Conservation (phyloP, 108 stramenopile genomes). For the Nitzschia sp. region DNA sequence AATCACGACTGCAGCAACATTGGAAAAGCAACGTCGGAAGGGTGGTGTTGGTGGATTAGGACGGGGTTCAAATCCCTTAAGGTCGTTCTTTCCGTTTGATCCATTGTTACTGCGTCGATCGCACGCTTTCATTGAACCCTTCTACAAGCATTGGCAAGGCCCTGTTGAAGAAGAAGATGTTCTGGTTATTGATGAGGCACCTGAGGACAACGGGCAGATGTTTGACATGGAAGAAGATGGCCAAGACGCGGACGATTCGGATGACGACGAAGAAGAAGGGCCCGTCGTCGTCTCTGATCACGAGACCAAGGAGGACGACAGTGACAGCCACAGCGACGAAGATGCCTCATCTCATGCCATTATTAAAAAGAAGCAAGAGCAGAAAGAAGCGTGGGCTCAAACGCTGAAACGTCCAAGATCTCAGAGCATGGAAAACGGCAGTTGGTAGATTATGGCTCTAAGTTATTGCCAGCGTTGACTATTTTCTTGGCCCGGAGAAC, state of each 20-base stretch:
- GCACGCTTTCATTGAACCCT: constrained; percentile 75
- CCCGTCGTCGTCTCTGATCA: constrained; percentile 8
- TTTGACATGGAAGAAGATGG: constrained; percentile 33
- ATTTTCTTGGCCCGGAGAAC: not conserved
- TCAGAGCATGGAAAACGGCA: constrained; percentile 56
- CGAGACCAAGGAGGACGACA: constrained; percentile 6
- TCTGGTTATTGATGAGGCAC: constrained; percentile 31
- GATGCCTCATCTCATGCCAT: constrained; percentile 19
- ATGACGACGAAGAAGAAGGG: constrained; percentile 34
- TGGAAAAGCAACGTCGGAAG: constrained; percentile 64
- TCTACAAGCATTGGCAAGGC: constrained; percentile 88
- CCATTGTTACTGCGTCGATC: constrained; percentile 89
- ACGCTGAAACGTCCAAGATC: constrained; percentile 53
- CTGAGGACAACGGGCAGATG: constrained; percentile 3
- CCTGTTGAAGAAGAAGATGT: constrained; percentile 48
- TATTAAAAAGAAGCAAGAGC: constrained; percentile 14
- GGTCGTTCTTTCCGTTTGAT: constrained; percentile 98
- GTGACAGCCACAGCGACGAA: constrained; percentile 20
- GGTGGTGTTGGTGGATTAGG: constrained; percentile 91
- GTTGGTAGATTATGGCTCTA: constrained; percentile 42
- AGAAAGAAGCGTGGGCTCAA: constrained; percentile 40
- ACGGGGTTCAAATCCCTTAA: constrained; percentile 89
- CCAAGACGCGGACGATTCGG: constrained; percentile 18
- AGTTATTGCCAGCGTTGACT: constrained; percentile 11
- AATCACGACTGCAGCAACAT: constrained; percentile 71